Conservation (phyloP, 148 eudicot genomes). For the Rhododendron henanense region DNA sequence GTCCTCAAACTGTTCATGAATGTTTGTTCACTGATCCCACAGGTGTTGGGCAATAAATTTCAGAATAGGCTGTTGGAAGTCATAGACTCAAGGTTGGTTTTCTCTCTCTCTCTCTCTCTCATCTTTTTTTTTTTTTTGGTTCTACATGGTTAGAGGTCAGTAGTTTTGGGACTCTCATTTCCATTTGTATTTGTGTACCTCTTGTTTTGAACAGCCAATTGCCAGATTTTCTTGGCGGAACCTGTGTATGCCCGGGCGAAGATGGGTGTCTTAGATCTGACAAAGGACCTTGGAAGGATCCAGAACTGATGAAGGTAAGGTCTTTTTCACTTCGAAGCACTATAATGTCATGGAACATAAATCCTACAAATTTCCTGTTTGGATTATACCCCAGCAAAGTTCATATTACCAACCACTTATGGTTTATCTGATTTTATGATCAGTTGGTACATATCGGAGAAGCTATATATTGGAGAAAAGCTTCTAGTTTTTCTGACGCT, state of each 20-base stretch:
- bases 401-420: background rate
- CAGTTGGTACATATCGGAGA: conserved; percentile 72
- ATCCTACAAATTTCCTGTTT: conserved; percentile 2
- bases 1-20: background rate
- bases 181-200: conserved; percentile 14
- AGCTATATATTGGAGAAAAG: conserved; percentile 43
- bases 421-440: conserved; percentile 20
- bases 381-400: background rate
- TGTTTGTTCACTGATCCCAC: conserved; percentile 17
- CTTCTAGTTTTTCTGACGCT: conserved; percentile 57
- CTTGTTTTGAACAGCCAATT: conserved; percentile 57
- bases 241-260: conserved; percentile 61
- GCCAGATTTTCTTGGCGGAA: conserved; percentile 92
- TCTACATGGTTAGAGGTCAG: background rate
- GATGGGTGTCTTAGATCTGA: conserved; percentile 90
- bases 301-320: conserved; percentile 80
- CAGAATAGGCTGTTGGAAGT: conserved; percentile 63
- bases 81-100: conserved; percentile 62
- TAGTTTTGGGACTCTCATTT: conserved; percentile 8
- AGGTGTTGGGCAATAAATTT: conserved; percentile 87
- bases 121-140: conserved; percentile 2
- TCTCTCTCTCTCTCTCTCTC: background rate
- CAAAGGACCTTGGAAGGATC: conserved; percentile 96
- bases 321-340: background rate
- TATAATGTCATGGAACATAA: background rate